Evolutionary conservation across 139 green algal genomes (phyloP).

Genomic region (Auxenochlorella pyrenoidosa): DNA sequence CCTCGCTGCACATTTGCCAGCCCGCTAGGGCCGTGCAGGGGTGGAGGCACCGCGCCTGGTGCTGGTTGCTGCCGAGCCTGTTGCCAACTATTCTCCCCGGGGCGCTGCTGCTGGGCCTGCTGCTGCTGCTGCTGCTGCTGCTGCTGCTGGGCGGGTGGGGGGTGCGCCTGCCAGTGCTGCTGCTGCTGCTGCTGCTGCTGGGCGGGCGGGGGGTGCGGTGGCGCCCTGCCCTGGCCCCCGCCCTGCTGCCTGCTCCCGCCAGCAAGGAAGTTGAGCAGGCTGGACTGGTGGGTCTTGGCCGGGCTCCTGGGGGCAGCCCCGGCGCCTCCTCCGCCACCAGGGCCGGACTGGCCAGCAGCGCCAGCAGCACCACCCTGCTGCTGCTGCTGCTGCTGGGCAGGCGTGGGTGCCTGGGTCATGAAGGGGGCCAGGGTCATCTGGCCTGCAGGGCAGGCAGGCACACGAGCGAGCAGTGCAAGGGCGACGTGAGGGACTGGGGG

Average conservation of each 20-base stretch:
- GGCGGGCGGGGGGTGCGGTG: no score
- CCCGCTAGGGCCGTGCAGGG: slow-evolving; percentile 3
- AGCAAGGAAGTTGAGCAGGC: background rate
- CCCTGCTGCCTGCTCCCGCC: background rate
- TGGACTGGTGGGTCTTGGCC: background rate
- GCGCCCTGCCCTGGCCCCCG: no score
- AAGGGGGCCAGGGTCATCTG: background rate
- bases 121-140: slow-evolving; percentile 5
- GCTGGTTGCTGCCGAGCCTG: background rate
- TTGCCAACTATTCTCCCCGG: background rate
- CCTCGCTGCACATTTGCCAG: background rate
- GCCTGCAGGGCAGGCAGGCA: background rate
- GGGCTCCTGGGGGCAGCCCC: background rate
- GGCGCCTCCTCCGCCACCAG: background rate
- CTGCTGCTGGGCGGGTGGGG: background rate
- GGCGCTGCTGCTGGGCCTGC: background rate
- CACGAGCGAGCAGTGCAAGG: background rate
- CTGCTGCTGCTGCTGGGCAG: background rate
- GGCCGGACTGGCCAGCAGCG: background rate
- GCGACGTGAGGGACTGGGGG: no score
- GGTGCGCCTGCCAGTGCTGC: background rate
- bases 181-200: slow-evolving; percentile 18
- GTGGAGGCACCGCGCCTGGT: background rate
- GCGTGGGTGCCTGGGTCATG: background rate
- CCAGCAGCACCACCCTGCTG: background rate